Evolutionary conservation across 2,329 filamentous ascomycete genomes (phyloP), one percentile per base, ranked within the genome.

Genomic region (Penicillium paneum): DNA sequence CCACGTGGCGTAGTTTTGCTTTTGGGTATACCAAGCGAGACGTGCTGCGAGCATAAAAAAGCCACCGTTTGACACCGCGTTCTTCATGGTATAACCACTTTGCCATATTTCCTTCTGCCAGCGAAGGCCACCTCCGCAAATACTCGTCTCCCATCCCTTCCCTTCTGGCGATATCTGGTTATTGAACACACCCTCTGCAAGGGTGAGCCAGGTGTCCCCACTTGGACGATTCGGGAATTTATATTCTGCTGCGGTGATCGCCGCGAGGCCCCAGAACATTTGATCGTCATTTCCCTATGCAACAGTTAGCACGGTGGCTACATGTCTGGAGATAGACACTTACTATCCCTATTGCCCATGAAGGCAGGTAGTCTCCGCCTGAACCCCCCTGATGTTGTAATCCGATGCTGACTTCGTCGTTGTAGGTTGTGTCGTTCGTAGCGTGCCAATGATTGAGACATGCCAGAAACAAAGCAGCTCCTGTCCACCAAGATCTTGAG

Each of bases 11-110:
- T 89, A 90, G 0, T 85, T 87, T 0, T 75, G 65, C 64, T 90
- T 89, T 29, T 75, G 75, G 0, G 85, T 89, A 49, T 71, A 74
- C 44, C 86, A 82, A 31, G 86, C 88, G 17, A 92, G 79, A 19
- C 89, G 85, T 1, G 90, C 88, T 3, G 87, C 86, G 13, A 95
- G 79, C 66, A 91, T 87, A 71, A 94, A 91, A 69, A 93, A 84
- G 15, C 84, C 86, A 39, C 88, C 89, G 71, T 93, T 93, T 58
- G 85, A 85, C 63, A 91, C 84, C 15, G 85, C 81, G 76, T 92
- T 92, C 74, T 91, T 93, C 81, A 95, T 94, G 67, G 84, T 81
- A 70, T 90, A 85, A 7, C 90, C 90, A 60, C 85, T 92, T 34
- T 49, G 47, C 47, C 47, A 49, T 5, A 32, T 8, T 24, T 49